Evolutionary conservation across 805 yeast species (phyloP).

Genomic region (Yarrowia keelungensis): DNA sequence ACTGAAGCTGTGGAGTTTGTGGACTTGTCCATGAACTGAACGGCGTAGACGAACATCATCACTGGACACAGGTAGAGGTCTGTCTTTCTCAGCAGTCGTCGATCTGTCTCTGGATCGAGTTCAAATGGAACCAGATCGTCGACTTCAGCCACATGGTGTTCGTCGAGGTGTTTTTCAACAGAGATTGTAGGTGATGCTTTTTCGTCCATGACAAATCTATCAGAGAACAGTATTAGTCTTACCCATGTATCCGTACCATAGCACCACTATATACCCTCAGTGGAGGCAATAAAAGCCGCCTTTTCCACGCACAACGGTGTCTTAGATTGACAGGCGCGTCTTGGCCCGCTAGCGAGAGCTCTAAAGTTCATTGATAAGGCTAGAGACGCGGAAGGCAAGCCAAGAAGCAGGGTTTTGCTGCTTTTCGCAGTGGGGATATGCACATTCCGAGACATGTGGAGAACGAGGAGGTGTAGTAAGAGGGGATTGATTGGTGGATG

Average conservation of each 20-base stretch:
- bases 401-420: neutral
- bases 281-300: neutral
- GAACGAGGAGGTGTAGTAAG: neutral
- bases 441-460: neutral
- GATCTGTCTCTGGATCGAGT: constrained; percentile 6
- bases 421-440: neutral
- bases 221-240: too few species aligned
- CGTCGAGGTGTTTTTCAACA: neutral
- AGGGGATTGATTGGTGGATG: too few species aligned
- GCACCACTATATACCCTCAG: neutral
- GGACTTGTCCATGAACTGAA: constrained; percentile 21
- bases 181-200: neutral
- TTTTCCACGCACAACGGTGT: neutral
- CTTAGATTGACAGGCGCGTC: neutral
- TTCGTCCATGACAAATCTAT: too few species aligned
- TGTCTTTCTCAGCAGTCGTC: constrained; percentile 10
- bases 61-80: constrained; percentile 16
- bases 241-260: too few species aligned
- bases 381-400: neutral
- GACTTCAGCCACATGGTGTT: constrained; percentile 10
- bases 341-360: neutral
- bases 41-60: constrained; percentile 19
- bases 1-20: constrained; percentile 3
- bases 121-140: constrained; percentile 2
- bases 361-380: neutral